Percentiles rank a stretch among this genome's conserved stretches.
These are phyloP conservation scores for Phytophthora constricta DNA, from an alignment of 352 stramenopile genomes.

Conservation along the genomic window DNA sequence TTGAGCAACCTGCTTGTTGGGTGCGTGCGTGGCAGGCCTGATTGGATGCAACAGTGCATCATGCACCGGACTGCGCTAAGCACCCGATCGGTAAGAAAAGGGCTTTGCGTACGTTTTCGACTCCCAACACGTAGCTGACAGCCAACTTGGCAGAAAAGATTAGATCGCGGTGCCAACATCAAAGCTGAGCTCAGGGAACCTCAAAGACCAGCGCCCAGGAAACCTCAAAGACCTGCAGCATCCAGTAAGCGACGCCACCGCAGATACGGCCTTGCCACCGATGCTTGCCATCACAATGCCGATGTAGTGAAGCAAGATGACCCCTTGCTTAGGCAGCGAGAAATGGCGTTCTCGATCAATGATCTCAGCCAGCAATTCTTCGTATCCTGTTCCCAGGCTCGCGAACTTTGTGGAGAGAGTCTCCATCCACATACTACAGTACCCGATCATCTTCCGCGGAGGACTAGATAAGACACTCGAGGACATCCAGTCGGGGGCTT, in stretches of 20 bases:
- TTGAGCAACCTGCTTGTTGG: background rate
- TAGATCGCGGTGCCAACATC: conserved; percentile 27
- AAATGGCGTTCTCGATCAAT: conserved; percentile 42
- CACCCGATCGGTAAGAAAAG: too few species aligned
- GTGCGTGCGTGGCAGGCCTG: background rate
- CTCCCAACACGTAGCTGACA: conserved; percentile 52
- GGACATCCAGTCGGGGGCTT: too few species aligned
- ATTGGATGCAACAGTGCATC: background rate
- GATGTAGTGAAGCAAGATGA: conserved; percentile 49
- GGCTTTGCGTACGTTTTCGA: too few species aligned
- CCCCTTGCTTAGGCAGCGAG: conserved; percentile 40
- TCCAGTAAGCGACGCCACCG: conserved; percentile 47
- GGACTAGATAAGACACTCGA: too few species aligned
- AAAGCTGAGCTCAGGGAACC: too few species aligned
- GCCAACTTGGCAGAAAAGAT: conserved; percentile 44
- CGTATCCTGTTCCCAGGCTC: conserved; percentile 2
- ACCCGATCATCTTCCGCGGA: too few species aligned
- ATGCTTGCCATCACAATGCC: conserved; percentile 43
- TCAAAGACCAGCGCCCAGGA: too few species aligned
- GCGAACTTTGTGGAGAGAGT: conserved; percentile 8
- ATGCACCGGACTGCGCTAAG: background rate
- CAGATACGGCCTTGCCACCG: conserved; percentile 37
- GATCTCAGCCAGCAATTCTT: conserved; percentile 24
- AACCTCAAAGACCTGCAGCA: conserved; percentile 50
- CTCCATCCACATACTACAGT: background rate